phyloP scores from a whole-genome alignment of 306 rosid species.

The Albizia julibrissin region DNA sequence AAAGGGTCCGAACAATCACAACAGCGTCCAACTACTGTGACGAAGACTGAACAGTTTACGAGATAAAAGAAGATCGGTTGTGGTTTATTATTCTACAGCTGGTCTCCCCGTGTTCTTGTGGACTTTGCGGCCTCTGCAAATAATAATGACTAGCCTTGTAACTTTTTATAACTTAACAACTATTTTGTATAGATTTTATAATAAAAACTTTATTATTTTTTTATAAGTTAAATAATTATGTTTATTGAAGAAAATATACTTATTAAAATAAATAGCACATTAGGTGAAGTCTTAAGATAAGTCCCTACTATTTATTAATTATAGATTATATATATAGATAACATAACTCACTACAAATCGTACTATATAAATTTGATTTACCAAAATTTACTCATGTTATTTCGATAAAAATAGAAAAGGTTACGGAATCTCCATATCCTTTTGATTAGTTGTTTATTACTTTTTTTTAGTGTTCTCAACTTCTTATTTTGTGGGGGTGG shows the following conservation, averaged over 20 bases:
- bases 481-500: neutral
- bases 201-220: too few relatives aligned
- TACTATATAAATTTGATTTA: neutral
- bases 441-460: neutral
- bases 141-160: neutral
- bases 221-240: too few relatives aligned
- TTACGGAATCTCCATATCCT: neutral
- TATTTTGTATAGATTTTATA: too few relatives aligned
- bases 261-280: too few relatives aligned
- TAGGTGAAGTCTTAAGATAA: neutral
- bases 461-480: neutral
- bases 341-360: neutral
- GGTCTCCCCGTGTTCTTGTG: neutral
- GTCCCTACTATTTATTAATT: neutral
- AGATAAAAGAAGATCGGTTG: neutral
- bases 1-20: slow-evolving; percentile 14
- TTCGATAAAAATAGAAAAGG: neutral
- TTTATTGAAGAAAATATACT: too few relatives aligned
- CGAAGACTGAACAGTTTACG: neutral
- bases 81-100: neutral
- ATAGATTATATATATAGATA: neutral
- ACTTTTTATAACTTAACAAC: too few relatives aligned
- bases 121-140: neutral
- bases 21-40: slow-evolving; percentile 28
- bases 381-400: neutral